Evolutionary conservation across 2,329 filamentous ascomycete species (phyloP).

Genomic region (Neofusicoccum cordaticola): DNA sequence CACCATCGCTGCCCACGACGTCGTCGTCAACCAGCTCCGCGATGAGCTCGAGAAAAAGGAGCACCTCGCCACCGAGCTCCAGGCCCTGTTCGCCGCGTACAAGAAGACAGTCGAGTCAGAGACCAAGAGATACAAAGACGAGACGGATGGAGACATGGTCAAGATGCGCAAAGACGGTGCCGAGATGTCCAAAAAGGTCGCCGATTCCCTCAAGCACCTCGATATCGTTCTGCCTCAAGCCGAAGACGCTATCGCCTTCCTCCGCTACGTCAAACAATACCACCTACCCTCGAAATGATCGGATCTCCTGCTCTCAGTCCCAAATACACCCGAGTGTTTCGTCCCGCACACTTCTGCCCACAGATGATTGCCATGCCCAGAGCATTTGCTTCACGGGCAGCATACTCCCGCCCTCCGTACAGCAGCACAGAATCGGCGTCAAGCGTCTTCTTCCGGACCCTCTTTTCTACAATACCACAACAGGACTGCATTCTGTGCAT

Average conservation of each 20-base stretch:
- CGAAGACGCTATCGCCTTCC: constrained; percentile 15
- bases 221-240: constrained; percentile 12
- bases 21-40: constrained; percentile 12
- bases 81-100: background rate
- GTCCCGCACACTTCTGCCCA: background rate
- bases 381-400: background rate
- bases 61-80: background rate
- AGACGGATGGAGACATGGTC: constrained; percentile 1
- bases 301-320: background rate
- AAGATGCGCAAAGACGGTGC: constrained; percentile 1
- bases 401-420: background rate
- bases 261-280: constrained; percentile 13
- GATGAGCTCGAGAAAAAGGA: constrained; percentile 13
- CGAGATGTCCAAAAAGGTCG: background rate
- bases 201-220: background rate
- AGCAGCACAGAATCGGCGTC: background rate
- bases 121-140: constrained; percentile 4
- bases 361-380: background rate
- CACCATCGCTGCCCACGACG: constrained; percentile 10
- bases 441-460: background rate
- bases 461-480: background rate
- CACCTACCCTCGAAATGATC: constrained; percentile 8
- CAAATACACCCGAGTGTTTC: background rate
- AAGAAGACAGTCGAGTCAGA: background rate
- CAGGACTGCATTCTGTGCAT: background rate